Percentiles rank a stretch among this genome's conserved stretches.
Evolutionary conservation across 2,329 filamentous ascomycete genomes (phyloP).

Genomic region (Niveomyces coronatus): DNA sequence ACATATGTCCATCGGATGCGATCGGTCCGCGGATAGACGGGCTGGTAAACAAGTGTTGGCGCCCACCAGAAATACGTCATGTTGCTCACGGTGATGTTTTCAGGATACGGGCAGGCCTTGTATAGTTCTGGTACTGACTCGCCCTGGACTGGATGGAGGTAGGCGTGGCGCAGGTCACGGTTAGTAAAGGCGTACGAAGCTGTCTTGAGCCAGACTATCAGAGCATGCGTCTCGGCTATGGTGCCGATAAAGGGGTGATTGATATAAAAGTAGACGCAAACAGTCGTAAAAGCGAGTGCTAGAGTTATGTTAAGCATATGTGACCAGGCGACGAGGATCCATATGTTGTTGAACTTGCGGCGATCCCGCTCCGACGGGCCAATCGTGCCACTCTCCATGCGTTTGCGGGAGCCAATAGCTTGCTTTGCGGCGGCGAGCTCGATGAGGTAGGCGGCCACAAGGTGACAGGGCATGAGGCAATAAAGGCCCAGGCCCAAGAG

Average conservation of each 20-base stretch:
- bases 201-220: constrained; percentile 94
- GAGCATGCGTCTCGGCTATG: constrained; percentile 78
- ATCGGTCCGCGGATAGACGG: constrained; percentile 79
- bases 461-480: constrained; percentile 78
- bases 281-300: constrained; percentile 70
- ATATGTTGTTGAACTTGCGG: constrained; percentile 60
- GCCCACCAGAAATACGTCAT: constrained; percentile 97
- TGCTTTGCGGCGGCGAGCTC: constrained; percentile 74
- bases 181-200: constrained; percentile 96
- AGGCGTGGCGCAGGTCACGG: constrained; percentile 83
- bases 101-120: constrained; percentile 71
- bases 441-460: constrained; percentile 83
- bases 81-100: constrained; percentile 82
- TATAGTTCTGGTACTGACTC: constrained; percentile 76
- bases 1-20: constrained; percentile 84
- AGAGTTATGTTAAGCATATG: constrained; percentile 78
- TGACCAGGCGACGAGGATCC: constrained; percentile 68
- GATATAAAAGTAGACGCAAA: constrained; percentile 81
- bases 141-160: constrained; percentile 62
- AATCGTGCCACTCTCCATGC: constrained; percentile 37
- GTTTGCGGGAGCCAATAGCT: constrained; percentile 57
- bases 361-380: constrained; percentile 46
- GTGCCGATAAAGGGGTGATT: constrained; percentile 92
- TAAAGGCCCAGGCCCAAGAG: constrained; percentile 69
- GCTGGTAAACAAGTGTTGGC: constrained; percentile 92